Conservation (phyloP, 176 grass and related monocot species). For the Echinochloa phyllopogon region DNA sequence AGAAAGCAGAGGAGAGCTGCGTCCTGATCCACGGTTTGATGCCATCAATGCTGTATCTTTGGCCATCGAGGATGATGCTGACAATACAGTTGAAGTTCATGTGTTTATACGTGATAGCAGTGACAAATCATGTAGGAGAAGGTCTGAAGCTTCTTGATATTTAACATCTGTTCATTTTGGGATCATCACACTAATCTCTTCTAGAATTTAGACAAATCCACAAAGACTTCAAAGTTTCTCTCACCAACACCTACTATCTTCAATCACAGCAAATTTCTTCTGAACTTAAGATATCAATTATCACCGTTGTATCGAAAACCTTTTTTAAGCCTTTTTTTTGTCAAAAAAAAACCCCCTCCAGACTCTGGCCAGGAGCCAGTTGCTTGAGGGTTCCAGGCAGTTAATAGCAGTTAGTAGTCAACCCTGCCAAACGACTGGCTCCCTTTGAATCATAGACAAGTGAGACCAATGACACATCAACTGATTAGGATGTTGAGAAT, state of each 20-base stretch:
- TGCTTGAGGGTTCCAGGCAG: background rate
- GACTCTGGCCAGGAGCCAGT: background rate
- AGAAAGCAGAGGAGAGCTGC: slow-evolving; percentile 79
- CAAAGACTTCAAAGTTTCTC: slow-evolving; percentile 1
- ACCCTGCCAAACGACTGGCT: background rate
- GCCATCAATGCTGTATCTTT: slow-evolving; percentile 80
- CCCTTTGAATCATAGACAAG: slow-evolving; percentile 1
- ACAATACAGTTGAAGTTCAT: slow-evolving; percentile 49
- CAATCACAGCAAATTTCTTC: background rate
- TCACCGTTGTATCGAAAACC: background rate
- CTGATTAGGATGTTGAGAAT: slow-evolving; percentile 9
- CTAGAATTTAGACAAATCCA: background rate
- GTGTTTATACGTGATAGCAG: slow-evolving; percentile 64
- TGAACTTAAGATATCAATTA: slow-evolving; percentile 19
- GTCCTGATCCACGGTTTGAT: slow-evolving; percentile 86
- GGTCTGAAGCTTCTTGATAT: slow-evolving; percentile 45
- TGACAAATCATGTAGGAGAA: slow-evolving; percentile 54
- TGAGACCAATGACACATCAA: background rate
- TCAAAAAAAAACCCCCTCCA: background rate
- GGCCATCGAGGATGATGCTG: slow-evolving; percentile 69
- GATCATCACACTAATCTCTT: background rate
- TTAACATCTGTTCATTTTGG: slow-evolving; percentile 15
- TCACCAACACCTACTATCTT: background rate
- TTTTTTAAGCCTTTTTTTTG: too few species aligned
- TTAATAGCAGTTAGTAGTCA: background rate